phyloP scores from a whole-genome alignment of 768 basidiomycete species.

The Cantharellus anzutake region DNA sequence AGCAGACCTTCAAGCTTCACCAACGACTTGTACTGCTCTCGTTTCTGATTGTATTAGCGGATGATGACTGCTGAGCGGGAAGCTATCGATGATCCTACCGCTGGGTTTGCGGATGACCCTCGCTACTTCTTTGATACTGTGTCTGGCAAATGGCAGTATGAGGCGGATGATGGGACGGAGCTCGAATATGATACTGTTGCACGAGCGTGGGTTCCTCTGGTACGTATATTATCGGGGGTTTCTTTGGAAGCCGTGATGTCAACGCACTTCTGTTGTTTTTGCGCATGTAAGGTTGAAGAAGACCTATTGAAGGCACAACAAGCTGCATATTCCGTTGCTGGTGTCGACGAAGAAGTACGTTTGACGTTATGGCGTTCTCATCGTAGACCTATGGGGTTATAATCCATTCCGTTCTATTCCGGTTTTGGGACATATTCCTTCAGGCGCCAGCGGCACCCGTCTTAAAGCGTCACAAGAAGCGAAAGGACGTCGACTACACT shows the following conservation, averaged over 20 bases:
- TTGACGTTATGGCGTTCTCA: not conserved
- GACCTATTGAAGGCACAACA: constrained; percentile 78
- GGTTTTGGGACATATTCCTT: constrained; percentile 10
- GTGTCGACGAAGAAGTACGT: constrained; percentile 85
- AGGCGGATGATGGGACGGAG: constrained; percentile 79
- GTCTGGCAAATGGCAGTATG: constrained; percentile 67
- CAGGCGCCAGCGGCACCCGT: constrained; percentile 82
- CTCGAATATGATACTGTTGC: constrained; percentile 70
- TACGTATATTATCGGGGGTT: constrained; percentile 22
- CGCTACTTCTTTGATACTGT: constrained; percentile 64
- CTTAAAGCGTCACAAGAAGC: constrained; percentile 32
- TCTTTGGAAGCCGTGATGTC: not conserved
- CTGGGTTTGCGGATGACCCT: constrained; percentile 53
- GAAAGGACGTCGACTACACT: constrained; percentile 60
- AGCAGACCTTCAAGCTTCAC: too few relatives aligned
- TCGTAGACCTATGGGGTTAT: constrained; percentile 1
- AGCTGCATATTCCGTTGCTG: constrained; percentile 80
- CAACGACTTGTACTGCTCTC: too few relatives aligned
- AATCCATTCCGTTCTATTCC: constrained; percentile 8
- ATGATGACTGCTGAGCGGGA: too few relatives aligned
- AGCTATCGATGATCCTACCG: not conserved
- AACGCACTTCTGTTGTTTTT: not conserved
- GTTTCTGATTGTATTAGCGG: too few relatives aligned
- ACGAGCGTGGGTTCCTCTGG: constrained; percentile 67
- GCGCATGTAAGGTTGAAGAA: constrained; percentile 52